Base-by-base conservation (phyloP, 805 yeast genomes). In the Candida stauntonica region DNA sequence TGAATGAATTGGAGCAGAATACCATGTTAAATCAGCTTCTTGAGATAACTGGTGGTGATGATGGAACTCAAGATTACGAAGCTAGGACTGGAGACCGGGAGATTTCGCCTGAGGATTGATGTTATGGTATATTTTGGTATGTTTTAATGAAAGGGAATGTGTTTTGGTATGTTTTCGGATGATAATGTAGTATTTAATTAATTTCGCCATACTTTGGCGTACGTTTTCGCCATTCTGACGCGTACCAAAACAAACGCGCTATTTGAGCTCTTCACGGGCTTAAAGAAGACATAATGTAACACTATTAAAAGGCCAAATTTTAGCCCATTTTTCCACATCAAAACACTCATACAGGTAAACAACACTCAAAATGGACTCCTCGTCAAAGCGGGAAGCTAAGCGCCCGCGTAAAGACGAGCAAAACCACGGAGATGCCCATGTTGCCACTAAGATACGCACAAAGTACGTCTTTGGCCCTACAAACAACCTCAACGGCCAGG, bases 391-490 rank as follows among this genome's bases (percentile, higher is more conserved):
- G 15, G 38, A 26, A 20, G 31, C 15, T 18, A 45, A 42, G 29
- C 39, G 45, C 32, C 41, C 33, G 18, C 45, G 42, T 31, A 36
- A 45, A 7, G 41, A 41, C 33, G 39, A 37, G 38, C 44, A 39
- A 32, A 39, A 41, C 31, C 28, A 18, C 12, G 11, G 7, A 2
- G 39, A 28, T 15, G 31, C 26, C 14, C 26, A 34, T 3, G 32
- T 17, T 11, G 38, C 36, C 29, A 36, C 33, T 18, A 39, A 35
- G 24, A 38, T 29, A 9, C 39, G 38, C 30, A 38, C 41, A 6
- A 41, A 41, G 39, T 45, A 41, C 31, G 23, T 29, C 12, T 45
- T 45, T 26, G 48, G 45, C 2, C 49, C 49, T 14, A 27, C 35
- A 17, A 43, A 43, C 19, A 33, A 39, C 2, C 39, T 43, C 38